Evolutionary conservation across 805 yeast genomes (phyloP), one percentile per base, ranked within the genome.

Genomic region (Saccharomycopsis malanga): DNA sequence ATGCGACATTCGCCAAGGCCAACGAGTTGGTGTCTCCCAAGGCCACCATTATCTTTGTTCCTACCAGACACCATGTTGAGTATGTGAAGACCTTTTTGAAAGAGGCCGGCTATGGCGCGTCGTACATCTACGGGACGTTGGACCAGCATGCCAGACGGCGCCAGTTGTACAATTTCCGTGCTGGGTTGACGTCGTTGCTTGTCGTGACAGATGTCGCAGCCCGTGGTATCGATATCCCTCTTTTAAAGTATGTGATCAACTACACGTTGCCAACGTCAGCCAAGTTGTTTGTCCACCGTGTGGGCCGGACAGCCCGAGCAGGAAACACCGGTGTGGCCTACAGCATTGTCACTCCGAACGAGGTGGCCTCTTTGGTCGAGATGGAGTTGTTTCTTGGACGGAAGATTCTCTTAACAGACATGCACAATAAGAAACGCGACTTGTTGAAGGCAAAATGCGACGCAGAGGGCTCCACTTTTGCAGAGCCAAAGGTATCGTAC

Each of bases 231-330:
- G 99, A 94, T 77, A 87, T 93, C 55, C 98, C 98, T 0, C 81
- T 93, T 48, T 74, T 93, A 60, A 96, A 98, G 4, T 89, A 94
- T 60, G 99, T 93, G 45, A 75, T 93, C 56, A 93, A 93, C 63
- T 93, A 77, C 64, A 79, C 96, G 1, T 71, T 93, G 51, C 98
- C 98, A 9, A 83, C 87, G 1, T 82, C 94, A 1, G 87, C 97
- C 3, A 93, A 94, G 65, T 84, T 91, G 50, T 93, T 93, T 65
- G 77, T 93, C 47, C 99, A 93, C 67, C 80, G 99, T 68, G 98
- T 93, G 40, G 99, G 99, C 64, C 82, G 99, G 74, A 93, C 99
- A 39, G 99, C 98, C 9, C 84, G 99, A 74, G 98, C 98, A 6
- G 99, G 99, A 62, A 83, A 87, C 62, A 79, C 76, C 57, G 99